Base-by-base conservation (phyloP, 2,329 filamentous ascomycete species). In the Scleromitrula shiraiana region DNA sequence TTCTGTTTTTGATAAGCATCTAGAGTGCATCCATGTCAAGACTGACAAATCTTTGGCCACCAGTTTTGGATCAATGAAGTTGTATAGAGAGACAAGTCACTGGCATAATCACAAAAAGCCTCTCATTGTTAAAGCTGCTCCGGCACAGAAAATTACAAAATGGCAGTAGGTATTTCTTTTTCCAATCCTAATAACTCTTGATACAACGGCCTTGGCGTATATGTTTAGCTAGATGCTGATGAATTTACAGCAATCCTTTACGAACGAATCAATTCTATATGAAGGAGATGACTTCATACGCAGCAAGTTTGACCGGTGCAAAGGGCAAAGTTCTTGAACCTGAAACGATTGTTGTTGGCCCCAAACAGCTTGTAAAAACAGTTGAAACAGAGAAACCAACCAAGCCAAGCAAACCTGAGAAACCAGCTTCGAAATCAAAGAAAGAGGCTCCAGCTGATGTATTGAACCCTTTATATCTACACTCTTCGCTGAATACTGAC, bases 281-380 rank as follows among this genome's bases (percentile, higher is more conserved):
- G 76, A 73, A 75, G 1, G 80, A 85, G 50, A 84, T 84, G 65
- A 72, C 74, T 23, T 70, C 73, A 1, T 89, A 88, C 60, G 81
- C 85, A 2, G 81, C 80, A 10, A 86, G 82, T 63, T 68, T 88
- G 39, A 85, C 81, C 0, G 82, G 80, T 49, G 70, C 78, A 0
- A 69, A 73, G 2, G 82, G 82, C 3, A 84, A 80, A 53, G 68
- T 68, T 2, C 70, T 87, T 5, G 71, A 83, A 20, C 81, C 81
- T 0, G 81, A 87, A 60, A 77, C 70, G 4, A 76, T 88, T 41
- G 74, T 82, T 1, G 71, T 76, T 17, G 58, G 60, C n/a, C 51
- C 54, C 3, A 64, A 64, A 35, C 47, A 50, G 29, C 44, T 63
- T 2, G 38, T 49, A 14, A 64, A 63, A 49, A 19, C 53, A 15